A percentile compares a stretch with the other conserved stretches of the same genome.
Conservation (phyloP, 371 early-diverging fungal genomes). For the Mucor sp. region DNA sequence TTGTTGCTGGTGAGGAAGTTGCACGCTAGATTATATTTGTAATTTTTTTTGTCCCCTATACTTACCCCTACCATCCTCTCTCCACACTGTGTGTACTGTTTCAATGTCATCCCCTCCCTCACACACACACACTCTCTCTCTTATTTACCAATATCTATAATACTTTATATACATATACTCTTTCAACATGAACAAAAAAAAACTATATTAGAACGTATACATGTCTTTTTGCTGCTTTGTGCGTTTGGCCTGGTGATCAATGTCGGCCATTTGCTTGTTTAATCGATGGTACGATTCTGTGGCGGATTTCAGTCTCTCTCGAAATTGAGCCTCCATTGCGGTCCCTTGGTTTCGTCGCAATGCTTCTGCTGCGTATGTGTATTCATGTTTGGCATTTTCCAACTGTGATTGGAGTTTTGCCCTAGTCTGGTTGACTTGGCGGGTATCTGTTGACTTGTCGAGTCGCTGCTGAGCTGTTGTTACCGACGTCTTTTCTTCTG, state of each 20-base stretch:
- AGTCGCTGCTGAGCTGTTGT: not conserved
- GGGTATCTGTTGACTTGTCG: not conserved
- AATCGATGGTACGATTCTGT: conserved; percentile 4
- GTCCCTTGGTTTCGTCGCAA: conserved; percentile 28
- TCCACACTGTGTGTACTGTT: not conserved
- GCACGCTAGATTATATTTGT: conserved; percentile 8
- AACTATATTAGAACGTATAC: conserved; percentile 25
- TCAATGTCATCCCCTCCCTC: not conserved
- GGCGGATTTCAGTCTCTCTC: conserved; percentile 16
- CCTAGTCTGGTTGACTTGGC: conserved; percentile 4
- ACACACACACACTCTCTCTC: not conserved
- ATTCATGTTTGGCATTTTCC: conserved; percentile 8
- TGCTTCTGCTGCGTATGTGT: conserved; percentile 17
- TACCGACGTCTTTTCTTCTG: not conserved
- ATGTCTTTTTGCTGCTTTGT: conserved; percentile 27
- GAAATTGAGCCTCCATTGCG: conserved; percentile 23
- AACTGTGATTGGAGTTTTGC: conserved; percentile 21
- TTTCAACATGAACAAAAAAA: not conserved
- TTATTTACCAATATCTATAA: not conserved
- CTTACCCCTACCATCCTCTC: no score
- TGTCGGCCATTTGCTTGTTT: conserved; percentile 9
- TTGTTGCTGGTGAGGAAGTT: conserved; percentile 77
- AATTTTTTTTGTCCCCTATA: not conserved
- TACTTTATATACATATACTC: not conserved
- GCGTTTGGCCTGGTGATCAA: conserved; percentile 18